Percentiles rank a stretch among this genome's conserved stretches.
Evolutionary conservation across 352 stramenopile genomes (phyloP).

Genomic region (Globisporangium echinulatum): DNA sequence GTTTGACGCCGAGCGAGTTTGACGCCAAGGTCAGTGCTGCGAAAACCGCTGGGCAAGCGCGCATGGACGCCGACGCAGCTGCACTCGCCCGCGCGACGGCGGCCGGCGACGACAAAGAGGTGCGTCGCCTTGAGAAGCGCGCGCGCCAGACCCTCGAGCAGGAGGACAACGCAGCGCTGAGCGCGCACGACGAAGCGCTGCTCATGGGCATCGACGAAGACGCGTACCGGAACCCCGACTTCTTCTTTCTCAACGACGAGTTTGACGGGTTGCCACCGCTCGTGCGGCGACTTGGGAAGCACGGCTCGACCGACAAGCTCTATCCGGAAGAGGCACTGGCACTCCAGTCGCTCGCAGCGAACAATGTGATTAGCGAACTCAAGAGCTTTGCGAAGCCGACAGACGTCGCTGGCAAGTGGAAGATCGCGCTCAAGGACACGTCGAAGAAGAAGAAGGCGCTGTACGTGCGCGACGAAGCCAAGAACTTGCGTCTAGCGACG

Average conservation of each 20-base stretch:
- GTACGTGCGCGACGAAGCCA: conserved; percentile 51
- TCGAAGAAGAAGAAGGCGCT: conserved; percentile 76
- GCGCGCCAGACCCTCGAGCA: conserved; percentile 35
- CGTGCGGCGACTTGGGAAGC: conserved; percentile 73
- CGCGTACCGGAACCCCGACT: conserved; percentile 73
- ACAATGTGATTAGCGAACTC: conserved; percentile 63
- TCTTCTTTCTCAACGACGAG: conserved; percentile 83
- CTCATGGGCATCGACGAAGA: conserved; percentile 63
- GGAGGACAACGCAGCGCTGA: conserved; percentile 49
- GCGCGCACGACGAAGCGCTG: conserved; percentile 44
- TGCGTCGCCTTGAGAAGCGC: conserved; percentile 49
- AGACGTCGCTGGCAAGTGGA: conserved; percentile 54
- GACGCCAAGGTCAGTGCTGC: conserved; percentile 47
- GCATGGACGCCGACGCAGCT: conserved; percentile 30
- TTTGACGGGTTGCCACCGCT: conserved; percentile 76
- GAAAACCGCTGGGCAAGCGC: conserved; percentile 36
- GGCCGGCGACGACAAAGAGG: conserved; percentile 49
- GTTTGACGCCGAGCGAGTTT: conserved; percentile 55
- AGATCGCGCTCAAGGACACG: conserved; percentile 78
- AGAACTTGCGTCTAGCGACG: conserved; percentile 56
- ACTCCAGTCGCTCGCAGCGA: conserved; percentile 61
- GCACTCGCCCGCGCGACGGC: conserved; percentile 42
- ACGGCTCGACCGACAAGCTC: conserved; percentile 74
- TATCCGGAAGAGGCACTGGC: conserved; percentile 71
- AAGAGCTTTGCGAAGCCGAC: conserved; percentile 77